Conservation (phyloP, 371 early-diverging fungal genomes). For the Saksenaea oblongispora region DNA sequence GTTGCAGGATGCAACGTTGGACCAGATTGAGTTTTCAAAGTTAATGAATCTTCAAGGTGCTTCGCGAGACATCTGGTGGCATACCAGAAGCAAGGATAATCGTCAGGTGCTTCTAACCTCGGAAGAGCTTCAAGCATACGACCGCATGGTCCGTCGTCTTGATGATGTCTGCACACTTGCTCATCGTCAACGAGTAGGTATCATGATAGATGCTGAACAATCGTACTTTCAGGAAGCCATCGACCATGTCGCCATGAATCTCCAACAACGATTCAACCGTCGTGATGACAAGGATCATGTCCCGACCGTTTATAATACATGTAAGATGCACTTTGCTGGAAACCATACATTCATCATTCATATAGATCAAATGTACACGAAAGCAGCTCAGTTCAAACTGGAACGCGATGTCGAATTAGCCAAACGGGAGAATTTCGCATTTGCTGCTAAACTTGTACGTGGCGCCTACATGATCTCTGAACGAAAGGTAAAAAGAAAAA, state of each 20-base stretch:
- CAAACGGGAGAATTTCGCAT: constrained; percentile 65
- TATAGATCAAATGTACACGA: constrained; percentile 90
- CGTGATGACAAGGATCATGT: constrained; percentile 37
- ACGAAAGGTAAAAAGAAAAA: constrained; percentile 48
- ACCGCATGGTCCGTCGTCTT: constrained; percentile 65
- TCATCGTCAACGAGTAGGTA: constrained; percentile 58
- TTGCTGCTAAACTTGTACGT: constrained; percentile 92
- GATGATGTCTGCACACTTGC: constrained; percentile 69
- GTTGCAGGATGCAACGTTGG: constrained; percentile 42
- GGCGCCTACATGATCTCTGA: constrained; percentile 93
- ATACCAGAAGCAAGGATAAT: constrained; percentile 1
- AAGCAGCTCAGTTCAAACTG: constrained; percentile 68
- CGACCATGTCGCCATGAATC: constrained; percentile 76
- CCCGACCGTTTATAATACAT: constrained; percentile 87
- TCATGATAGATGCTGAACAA: constrained; percentile 95
- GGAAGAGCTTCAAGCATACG: constrained; percentile 70
- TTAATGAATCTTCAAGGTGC: constrained; percentile 61
- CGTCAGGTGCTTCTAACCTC: constrained; percentile 28
- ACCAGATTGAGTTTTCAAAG: constrained; percentile 64
- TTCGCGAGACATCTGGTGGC: constrained; percentile 19
- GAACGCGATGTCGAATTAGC: constrained; percentile 67
- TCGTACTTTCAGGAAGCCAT: constrained; percentile 91
- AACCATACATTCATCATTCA: neutral
- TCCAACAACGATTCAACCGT: constrained; percentile 70
- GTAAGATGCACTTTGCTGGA: constrained; percentile 22